Base-by-base conservation (phyloP, 2,329 filamentous ascomycete species). In the Sordariomycetes sp. region DNA sequence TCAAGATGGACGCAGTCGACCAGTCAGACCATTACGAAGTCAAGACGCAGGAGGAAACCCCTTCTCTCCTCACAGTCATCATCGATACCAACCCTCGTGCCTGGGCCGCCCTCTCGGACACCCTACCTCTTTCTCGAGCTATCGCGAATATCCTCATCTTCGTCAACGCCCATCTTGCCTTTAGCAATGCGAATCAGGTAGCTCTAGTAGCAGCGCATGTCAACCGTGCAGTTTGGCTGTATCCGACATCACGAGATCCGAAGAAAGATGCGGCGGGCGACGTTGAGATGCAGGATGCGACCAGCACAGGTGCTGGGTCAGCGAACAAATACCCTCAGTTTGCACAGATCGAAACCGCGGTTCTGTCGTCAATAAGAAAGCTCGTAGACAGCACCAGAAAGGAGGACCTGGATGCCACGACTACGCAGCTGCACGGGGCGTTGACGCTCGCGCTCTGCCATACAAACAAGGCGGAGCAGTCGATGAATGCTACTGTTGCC, bases 21-120 rank as follows among this genome's bases (percentile, higher is more conserved):
- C 68, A 67, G 46, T 76, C 73, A 34, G 68, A 72, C 38, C 73
- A 77, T 58, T 76, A 76, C 56, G 68, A 74, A 56, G 63, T 68
- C 47, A 63, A 62, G 42, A 61, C 64, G 29, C 66, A 60, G 33
- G 70, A 68, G 36, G 72, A 75, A 42, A 64, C 72, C 5, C 86
- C 92, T 1, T 94, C 90, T 11, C 79, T 98, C 23, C 77, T 95
- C 34, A 82, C 86, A 46, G 80, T 98, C 49, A 72, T 98, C 50
- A 74, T 98, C 63, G 92, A 98, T 64, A 95, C 90, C 18, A 98
- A 98, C 55, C 92, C 92, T 3, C 83, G 88, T 47, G 88, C 92
- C 47, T 94, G 92, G 92, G 79, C 85, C 6, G 70, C 85, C 39
- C 74, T 96, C 29, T 69, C 79, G 40, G 62, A 76, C 37, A 75